phyloP scores from a whole-genome alignment of 2,329 filamentous ascomycete species.

The Fusarium pininemorale region DNA sequence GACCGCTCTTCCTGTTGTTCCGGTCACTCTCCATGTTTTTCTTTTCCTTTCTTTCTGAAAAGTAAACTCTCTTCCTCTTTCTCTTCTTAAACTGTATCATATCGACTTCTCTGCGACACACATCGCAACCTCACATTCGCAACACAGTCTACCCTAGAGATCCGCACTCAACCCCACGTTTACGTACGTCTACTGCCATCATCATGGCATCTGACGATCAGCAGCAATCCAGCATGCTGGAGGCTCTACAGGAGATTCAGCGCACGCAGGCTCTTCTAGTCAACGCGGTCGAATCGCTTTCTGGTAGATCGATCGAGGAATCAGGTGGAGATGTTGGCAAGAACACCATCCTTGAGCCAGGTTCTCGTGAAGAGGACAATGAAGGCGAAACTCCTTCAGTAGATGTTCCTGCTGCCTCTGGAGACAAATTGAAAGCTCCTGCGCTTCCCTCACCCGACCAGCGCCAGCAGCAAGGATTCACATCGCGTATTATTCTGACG shows the following conservation, averaged over 20 bases:
- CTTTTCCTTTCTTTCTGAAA: background rate
- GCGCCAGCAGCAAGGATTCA: constrained; percentile 58
- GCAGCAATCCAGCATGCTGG: constrained; percentile 39
- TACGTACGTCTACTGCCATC: background rate
- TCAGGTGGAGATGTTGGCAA: constrained; percentile 8
- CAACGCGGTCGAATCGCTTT: constrained; percentile 52
- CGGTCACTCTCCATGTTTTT: constrained; percentile 16
- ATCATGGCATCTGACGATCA: constrained; percentile 40
- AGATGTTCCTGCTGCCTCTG: constrained; percentile 21
- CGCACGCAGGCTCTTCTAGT: constrained; percentile 54
- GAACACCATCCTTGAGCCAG: constrained; percentile 12
- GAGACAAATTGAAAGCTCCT: constrained; percentile 37
- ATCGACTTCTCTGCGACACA: background rate
- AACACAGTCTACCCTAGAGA: constrained; percentile 24
- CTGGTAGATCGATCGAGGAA: constrained; percentile 42
- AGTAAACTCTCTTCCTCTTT: background rate
- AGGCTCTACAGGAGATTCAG: constrained; percentile 53
- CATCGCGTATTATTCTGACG: constrained; percentile 66
- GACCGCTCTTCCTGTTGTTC: constrained; percentile 35
- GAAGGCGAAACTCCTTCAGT: constrained; percentile 7
- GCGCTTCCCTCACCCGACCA: constrained; percentile 43
- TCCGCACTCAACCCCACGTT: background rate
- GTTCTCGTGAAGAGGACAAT: constrained; percentile 15
- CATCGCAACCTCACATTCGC: background rate
- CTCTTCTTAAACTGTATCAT: background rate